Evolutionary conservation across 2,329 filamentous ascomycete species (phyloP).

Genomic region (Colletotrichum sansevieriae): DNA sequence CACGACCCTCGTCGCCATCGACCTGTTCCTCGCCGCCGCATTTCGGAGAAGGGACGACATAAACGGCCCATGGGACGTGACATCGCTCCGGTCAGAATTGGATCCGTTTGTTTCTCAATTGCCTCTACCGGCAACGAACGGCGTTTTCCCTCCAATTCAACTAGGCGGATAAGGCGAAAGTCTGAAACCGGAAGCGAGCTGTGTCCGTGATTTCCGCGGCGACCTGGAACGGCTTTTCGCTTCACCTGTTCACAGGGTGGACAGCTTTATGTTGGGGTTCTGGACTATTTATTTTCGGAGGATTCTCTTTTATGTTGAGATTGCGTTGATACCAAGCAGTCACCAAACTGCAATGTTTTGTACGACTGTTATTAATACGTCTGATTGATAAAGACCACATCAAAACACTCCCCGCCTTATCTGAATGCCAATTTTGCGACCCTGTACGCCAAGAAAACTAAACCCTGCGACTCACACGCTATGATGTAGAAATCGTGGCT

Average conservation of each 20-base stretch:
- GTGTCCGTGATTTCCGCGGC: too few species aligned
- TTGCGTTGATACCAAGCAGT: constrained; percentile 9
- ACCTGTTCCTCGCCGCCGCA: constrained; percentile 17
- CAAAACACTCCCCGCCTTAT: not conserved
- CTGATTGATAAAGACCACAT: not conserved
- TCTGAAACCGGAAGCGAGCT: not conserved
- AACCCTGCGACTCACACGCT: constrained; percentile 4
- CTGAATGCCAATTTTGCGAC: constrained; percentile 6
- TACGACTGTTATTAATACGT: not conserved
- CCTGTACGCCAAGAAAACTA: constrained; percentile 2
- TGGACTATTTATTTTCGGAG: not conserved
- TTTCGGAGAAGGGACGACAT: constrained; percentile 20
- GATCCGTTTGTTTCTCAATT: constrained; percentile 9
- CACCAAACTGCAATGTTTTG: not conserved
- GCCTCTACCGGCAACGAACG: too few species aligned
- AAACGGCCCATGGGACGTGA: constrained; percentile 18
- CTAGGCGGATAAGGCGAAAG: constrained; percentile 1
- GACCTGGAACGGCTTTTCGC: too few species aligned
- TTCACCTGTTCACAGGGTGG: too few species aligned
- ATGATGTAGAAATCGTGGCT: not conserved
- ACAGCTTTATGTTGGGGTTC: too few species aligned
- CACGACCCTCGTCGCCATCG: not conserved
- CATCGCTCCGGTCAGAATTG: constrained; percentile 31
- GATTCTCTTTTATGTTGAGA: not conserved
- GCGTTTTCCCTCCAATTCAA: too few species aligned